These are phyloP conservation scores for Nemania serpens DNA, from an alignment of 2,329 filamentous ascomycete genomes.

Conservation along the genomic window DNA sequence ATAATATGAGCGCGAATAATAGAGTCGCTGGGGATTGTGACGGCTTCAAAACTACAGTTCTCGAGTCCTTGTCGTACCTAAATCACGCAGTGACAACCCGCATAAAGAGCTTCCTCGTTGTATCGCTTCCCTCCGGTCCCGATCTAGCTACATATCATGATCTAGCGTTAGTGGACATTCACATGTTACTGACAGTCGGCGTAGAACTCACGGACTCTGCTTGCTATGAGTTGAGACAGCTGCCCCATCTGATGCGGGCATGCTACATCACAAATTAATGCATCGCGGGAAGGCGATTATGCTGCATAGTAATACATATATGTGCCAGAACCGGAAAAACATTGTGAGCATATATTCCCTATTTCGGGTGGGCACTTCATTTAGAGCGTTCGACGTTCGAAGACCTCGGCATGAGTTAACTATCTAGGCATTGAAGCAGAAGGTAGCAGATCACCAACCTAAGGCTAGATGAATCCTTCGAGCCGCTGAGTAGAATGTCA, in stretches of 20 bases:
- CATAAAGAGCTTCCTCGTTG: not conserved
- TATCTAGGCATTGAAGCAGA: too few species aligned
- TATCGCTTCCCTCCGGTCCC: not conserved
- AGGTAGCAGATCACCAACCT: too few species aligned
- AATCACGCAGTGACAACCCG: not conserved
- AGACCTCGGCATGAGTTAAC: not conserved
- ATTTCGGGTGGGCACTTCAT: not conserved
- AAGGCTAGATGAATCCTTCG: constrained; percentile 8
- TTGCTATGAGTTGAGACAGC: constrained; percentile 5
- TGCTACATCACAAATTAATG: not conserved
- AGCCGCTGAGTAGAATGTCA: not conserved
- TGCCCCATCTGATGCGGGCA: constrained; percentile 8
- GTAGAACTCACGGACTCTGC: not conserved
- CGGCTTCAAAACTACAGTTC: too few species aligned
- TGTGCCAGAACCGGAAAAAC: not conserved
- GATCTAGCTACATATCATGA: not conserved
- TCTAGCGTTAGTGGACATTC: constrained; percentile 5
- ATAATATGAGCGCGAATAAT: too few species aligned
- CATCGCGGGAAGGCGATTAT: not conserved
- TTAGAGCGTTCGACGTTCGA: not conserved
- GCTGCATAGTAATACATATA: not conserved
- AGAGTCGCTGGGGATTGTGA: too few species aligned
- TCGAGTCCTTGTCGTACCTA: not conserved
- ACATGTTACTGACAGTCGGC: constrained; percentile 3
- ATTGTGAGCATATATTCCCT: not conserved